Base-by-base conservation (phyloP, 2,329 filamentous ascomycete species). In the Penicillium corylophilum region DNA sequence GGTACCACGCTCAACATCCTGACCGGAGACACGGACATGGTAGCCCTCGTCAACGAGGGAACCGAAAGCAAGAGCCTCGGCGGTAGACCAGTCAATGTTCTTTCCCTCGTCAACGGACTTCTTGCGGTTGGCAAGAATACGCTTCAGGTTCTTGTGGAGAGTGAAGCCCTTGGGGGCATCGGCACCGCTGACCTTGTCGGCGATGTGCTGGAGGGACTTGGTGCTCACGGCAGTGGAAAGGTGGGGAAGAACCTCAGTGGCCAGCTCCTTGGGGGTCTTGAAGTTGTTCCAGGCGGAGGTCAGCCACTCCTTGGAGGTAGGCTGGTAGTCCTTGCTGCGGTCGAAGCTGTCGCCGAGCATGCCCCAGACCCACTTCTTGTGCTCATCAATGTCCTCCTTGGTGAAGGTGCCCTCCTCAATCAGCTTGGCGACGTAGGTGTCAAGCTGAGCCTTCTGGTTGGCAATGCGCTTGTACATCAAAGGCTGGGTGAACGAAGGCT, bases 231-330 rank as follows among this genome's bases (percentile, higher is more conserved):
- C 89, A 35, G 94, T 99, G 23, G 90, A 87, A 64, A 90, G 84
- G 77, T 99, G 94, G 45, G 93, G 92, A 46, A 99, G 81, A 41
- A 97, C 86, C 78, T 99, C 94, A 22, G 87, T 94, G 28, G 93
- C 92, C 57, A 99, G 81, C 62, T 99, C 94, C 81, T 96, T 97
- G 66, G 94, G 94, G 28, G 92, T 95, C 80, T 97, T 97, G 85
- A 99, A 97, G 57, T 93, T 93, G 77, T 99, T 95, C 94, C 94
- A 99, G 50, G 94, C 93, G 46, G 92, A 96, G 8, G 94, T 97
- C 63, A 96, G 86, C 94, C 94, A 99, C 77, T 99, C 94, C 78
- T 96, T 95, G 61, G 92, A 89, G 36, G 89, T 95, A 41, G 94
- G 90, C 74, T 93, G 88, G 77, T 99, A 99, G 67, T 99, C 93